Conservation (phyloP, 768 basidiomycete genomes). For the Podaxis sp. region DNA sequence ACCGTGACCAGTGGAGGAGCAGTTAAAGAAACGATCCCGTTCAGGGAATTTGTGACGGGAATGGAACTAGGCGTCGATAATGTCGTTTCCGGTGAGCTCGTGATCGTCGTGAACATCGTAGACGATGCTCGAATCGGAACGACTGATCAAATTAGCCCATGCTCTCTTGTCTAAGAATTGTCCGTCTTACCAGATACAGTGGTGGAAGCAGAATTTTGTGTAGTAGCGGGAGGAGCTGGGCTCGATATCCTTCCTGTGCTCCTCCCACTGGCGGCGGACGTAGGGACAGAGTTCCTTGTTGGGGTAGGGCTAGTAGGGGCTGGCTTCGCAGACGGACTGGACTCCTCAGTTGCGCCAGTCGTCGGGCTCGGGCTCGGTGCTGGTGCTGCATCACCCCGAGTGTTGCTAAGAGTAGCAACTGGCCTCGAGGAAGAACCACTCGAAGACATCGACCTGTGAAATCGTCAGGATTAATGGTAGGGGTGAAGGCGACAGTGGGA, state of each 20-base stretch:
- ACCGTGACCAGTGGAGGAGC: conserved; percentile 49
- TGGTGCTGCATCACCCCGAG: not conserved
- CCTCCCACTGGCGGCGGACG: not conserved
- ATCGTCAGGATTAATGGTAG: not conserved
- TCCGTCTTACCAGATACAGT: not conserved
- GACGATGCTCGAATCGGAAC: conserved; percentile 8
- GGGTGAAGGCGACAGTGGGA: not conserved
- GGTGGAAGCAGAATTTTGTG: not conserved
- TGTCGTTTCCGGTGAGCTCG: conserved; percentile 41
- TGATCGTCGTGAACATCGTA: conserved; percentile 30
- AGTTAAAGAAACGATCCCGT: conserved; percentile 38
- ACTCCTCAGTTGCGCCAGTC: not conserved
- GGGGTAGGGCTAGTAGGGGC: not conserved
- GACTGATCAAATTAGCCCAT: conserved; percentile 5
- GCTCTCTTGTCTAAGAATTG: not conserved
- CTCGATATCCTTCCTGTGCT: not conserved
- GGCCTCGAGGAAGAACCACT: not conserved
- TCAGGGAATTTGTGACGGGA: conserved; percentile 35
- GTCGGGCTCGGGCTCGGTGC: not conserved
- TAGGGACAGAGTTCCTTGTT: not conserved
- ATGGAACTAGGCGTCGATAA: conserved; percentile 42
- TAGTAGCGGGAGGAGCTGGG: not conserved
- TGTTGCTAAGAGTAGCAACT: not conserved
- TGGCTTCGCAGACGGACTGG: not conserved
- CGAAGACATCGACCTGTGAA: conserved; percentile 10